Base-by-base conservation (phyloP, 805 yeast species). In the Starmerella apicola region DNA sequence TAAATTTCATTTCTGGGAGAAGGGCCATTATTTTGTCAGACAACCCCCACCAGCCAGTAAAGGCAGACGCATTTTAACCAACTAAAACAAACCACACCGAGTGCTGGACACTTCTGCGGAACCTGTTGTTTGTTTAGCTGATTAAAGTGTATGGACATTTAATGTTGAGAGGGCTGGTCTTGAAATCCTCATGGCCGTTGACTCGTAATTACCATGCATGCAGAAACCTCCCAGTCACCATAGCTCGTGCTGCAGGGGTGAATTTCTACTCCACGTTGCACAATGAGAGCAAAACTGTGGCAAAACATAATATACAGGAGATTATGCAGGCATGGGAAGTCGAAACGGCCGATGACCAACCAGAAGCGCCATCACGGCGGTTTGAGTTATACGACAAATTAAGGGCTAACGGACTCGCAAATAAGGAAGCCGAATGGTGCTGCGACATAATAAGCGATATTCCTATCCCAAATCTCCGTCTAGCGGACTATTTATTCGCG, bases 401-500 rank as follows among this genome's bases (percentile, higher is more conserved):
- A 20, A 28, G 48, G 5, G 18, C 13, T 3, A 17, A 22, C 1
- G 37, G 37, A 2, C 19, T 38, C 5, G 4, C 12, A 9, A 13
- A 16, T 2, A 16, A 24, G 10, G n/a, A 19, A 9, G n/a, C 38
- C 10, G 20, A 23, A 12, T 44, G 47, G 48, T 13, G 41, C 3
- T 23, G 28, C 5, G n/a, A 26, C 27, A 42, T 44, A 9, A 10
- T 35, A 13, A 18, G 28, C 17, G 13, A 36, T 10, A 35, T 51
- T n/a, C 49, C 51, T 9, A 17, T 17, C 5, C 9, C 12, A 10
- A 19, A 19, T 18, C 18, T 36, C 4, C 31, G 41, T 4, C 37
- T 36, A n/a, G 36, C 42, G 7, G 55, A 52, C 35, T 45, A 41
- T 29, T 26, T 25, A 19, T 52, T 45, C 26, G 39, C 45, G 2